A percentile compares a stretch with the other conserved stretches of the same genome.
Evolutionary conservation across 306 rosid species (phyloP).

Genomic region (Arachis stenosperma): DNA sequence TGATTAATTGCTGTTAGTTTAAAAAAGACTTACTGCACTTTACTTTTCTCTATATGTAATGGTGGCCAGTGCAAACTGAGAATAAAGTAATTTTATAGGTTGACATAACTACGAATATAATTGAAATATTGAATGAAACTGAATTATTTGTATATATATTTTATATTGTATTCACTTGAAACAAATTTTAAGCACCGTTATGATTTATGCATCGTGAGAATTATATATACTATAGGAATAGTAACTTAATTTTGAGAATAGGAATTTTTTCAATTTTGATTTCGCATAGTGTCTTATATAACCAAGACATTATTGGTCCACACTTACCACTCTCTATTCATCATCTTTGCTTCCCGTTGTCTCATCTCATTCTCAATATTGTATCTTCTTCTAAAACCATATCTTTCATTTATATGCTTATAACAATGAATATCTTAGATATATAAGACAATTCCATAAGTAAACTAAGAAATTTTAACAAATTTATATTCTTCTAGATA

Average conservation of each 20-base stretch:
- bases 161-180: neutral
- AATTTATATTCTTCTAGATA: no score
- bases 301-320: neutral
- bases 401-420: no score
- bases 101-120: slow-evolving; percentile 39
- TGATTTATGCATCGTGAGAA: neutral
- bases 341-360: no score
- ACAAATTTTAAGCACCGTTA: slow-evolving; percentile 29
- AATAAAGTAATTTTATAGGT: neutral
- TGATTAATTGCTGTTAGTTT: no score
- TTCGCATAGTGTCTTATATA: neutral
- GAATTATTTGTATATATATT: slow-evolving; percentile 5
- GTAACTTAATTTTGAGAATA: no score
- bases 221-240: neutral
- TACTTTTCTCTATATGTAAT: neutral
- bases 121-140: neutral
- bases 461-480: no score
- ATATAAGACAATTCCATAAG: no score
- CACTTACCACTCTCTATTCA: neutral
- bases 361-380: no score
- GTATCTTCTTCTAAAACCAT: no score
- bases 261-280: neutral
- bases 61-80: slow-evolving; percentile 34
- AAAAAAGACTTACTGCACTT: no score
- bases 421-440: no score